Evolutionary conservation across 2,329 filamentous ascomycete species (phyloP), one percentile per base, ranked within the genome.

Genomic region (Alternaria metachromatica): DNA sequence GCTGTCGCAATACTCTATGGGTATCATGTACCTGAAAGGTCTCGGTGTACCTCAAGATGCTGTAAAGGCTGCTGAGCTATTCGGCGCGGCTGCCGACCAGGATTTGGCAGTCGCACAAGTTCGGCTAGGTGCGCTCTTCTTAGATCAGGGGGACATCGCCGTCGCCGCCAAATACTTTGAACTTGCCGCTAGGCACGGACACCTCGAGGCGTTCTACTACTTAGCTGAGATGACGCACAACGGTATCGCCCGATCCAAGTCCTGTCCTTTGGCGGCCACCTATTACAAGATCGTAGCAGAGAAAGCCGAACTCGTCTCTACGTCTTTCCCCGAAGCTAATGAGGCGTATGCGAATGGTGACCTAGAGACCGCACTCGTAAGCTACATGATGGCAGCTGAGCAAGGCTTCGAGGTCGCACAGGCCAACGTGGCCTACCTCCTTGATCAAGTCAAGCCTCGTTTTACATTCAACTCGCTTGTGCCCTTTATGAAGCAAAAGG

Each of bases 141-240:
- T 97, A 7, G 94, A 97, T 71, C 93, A 96, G 78, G 94, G 93
- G 18, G 93, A 97, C 71, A 82, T 96, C n/a, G 83, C 86, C 6
- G 89, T 90, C 1, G 94, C 94, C 3, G 91, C 89, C 63, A 89
- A 91, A 69, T 97, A 96, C 78, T 97, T 97, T 72, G 94, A 97
- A 74, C 85, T 95, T 51, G 94, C 94, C 6, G 91, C 91, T 44
- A 86, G 92, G 23, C 93, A 93, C 76, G 90, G 90, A 13, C 92
- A 94, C 75, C 91, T 97, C 65, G 94, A 97, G 80, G 92, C 94
- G 0, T 93, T 92, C 76, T 97, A 97, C 81, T 97, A 97, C 78
- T 87, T 97, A 5, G 94, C 93, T 2, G 94, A 97, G 80, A 89
- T 97, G 83, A 90, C 90, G 23, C 88, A 94, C 70, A 88, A 92